Evolutionary conservation across 257 asterid genomes (phyloP).

Genomic region (Scutellaria barbata): DNA sequence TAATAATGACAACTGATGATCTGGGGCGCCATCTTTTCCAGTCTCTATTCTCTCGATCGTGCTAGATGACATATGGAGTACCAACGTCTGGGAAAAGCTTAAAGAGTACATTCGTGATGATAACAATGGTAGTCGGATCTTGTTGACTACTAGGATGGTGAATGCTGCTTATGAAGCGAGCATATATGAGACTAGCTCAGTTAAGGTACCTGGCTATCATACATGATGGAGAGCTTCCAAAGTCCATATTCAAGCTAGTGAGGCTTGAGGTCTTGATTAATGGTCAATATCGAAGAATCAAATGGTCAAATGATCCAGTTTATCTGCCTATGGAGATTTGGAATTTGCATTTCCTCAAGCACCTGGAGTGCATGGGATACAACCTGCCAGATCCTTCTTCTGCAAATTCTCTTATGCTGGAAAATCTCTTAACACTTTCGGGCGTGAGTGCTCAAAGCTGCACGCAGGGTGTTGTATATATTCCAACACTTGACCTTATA

Average conservation of each 20-base stretch:
- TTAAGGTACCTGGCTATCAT: conserved; percentile 37
- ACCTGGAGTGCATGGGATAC: conserved; percentile 25
- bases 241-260: conserved; percentile 19
- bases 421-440: conserved; percentile 21
- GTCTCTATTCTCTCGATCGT: not conserved
- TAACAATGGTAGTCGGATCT: not conserved
- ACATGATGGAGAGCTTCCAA: not conserved
- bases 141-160: not conserved
- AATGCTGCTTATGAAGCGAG: not conserved
- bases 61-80: conserved; percentile 13
- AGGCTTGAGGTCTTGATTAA: conserved; percentile 31
- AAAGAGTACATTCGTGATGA: not conserved
- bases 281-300: not conserved
- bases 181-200: not conserved
- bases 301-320: not conserved
- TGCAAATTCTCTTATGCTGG: not conserved
- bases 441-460: conserved; percentile 28
- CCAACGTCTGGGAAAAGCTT: not conserved
- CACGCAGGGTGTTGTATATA: no score
- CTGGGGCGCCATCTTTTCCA: no score
- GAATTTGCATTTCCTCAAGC: conserved; percentile 27
- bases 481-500: no score
- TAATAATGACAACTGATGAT: not conserved
- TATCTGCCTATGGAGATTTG: conserved; percentile 27
- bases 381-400: conserved; percentile 26